Evolutionary conservation across 352 stramenopile genomes (phyloP).

Genomic region (Aphanomyces euteiches): DNA sequence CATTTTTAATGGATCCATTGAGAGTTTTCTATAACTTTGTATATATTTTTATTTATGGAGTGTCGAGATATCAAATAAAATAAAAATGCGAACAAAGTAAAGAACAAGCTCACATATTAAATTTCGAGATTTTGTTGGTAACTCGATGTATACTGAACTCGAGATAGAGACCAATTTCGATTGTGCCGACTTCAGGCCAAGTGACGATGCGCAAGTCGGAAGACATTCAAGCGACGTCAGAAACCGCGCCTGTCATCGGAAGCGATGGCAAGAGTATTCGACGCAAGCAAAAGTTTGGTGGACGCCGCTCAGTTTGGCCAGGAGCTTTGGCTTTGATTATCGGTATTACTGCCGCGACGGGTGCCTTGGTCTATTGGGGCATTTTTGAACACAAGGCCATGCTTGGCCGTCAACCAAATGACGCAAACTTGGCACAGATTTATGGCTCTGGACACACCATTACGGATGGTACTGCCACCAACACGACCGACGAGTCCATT

Average conservation of each 20-base stretch:
- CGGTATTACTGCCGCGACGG: constrained; percentile 52
- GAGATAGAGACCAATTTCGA: constrained; percentile 17
- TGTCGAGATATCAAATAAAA: background rate
- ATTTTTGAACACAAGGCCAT: constrained; percentile 60
- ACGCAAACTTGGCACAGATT: constrained; percentile 45
- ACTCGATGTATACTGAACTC: constrained; percentile 8
- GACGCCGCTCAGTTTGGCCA: constrained; percentile 44
- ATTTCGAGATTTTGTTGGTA: constrained; percentile 24
- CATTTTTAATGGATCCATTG: too few relatives aligned
- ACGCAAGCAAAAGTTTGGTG: constrained; percentile 30
- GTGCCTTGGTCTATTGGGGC: constrained; percentile 71
- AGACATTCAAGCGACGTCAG: constrained; percentile 15
- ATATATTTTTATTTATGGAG: too few relatives aligned
- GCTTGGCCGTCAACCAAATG: constrained; percentile 46
- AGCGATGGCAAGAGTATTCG: constrained; percentile 29
- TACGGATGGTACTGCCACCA: constrained; percentile 46
- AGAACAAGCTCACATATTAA: constrained; percentile 15
- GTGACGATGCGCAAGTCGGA: constrained; percentile 23
- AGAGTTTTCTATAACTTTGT: too few relatives aligned
- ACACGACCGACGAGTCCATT: constrained; percentile 41
- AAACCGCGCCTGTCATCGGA: background rate
- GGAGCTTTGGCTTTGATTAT: constrained; percentile 63
- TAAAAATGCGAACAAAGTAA: background rate
- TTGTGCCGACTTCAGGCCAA: background rate
- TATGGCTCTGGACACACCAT: constrained; percentile 66